Base-by-base conservation (phyloP, 2,329 filamentous ascomycete genomes). In the Penicillium sp. region DNA sequence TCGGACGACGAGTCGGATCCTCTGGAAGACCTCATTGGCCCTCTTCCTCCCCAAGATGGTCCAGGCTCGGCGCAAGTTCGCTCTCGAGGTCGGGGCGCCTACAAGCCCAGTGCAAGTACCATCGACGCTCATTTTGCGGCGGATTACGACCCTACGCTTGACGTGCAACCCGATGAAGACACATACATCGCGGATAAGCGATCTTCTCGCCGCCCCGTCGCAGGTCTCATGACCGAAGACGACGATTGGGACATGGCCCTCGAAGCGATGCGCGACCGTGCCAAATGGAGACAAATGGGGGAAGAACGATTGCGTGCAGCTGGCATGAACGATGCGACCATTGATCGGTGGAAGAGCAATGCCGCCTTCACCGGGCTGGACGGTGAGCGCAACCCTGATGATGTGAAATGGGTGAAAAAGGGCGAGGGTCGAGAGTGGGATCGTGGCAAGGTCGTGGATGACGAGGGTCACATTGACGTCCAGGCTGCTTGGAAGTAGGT, bases 71-170 rank as follows among this genome's bases (percentile, higher is more conserved):
- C 75, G 3, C 70, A 67, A 27, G 65, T 83, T 28, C 79, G 74
- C 48, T 74, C 78, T n/a, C 85, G 89, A 25, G 90, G 90, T 9
- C 83, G 90, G 35, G 90, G 90, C 33, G 82, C 82, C 13, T 77
- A 82, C 35, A 75, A 66, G 39, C 75, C 79, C 4, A 79, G 79
- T 1, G 71, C 75, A 5, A 85, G 85, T 24, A 84, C 82, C 9
- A 95, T 96, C 58, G 91, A 96, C 65, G 78, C 81, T 22, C 89
- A 89, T 46, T 97, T 96, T 69, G 85, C 87, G 1, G 76, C 83
- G 1, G 80, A 71, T 16, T 86, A 86, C 61, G 77, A 86, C 54
- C 83, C 84, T 1, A 67, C 74, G 16, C 57, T 68, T 8, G 75
- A 78, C 54, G 57, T 76, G 4, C 69, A 71, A 2, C 58, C 63